phyloP scores from a whole-genome alignment of 2,329 filamentous ascomycete species.

The Aspergillus niger region DNA sequence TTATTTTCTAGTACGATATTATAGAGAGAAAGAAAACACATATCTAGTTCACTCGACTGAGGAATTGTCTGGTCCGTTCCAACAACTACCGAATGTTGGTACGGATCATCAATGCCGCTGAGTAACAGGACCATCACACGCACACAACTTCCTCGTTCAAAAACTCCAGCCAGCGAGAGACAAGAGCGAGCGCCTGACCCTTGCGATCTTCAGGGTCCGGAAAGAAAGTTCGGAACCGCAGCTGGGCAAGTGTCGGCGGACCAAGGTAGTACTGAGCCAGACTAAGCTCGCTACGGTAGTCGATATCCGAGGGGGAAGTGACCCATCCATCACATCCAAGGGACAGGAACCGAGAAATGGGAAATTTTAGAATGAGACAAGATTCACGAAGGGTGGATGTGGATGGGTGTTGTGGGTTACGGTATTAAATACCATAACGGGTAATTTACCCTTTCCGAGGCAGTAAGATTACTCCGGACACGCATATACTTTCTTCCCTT shows the following conservation, averaged over 20 bases:
- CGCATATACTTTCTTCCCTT: neutral
- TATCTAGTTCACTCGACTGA: too few relatives aligned
- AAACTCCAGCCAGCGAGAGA: neutral
- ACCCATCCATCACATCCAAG: neutral
- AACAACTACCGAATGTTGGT: too few relatives aligned
- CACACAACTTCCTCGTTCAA: too few relatives aligned
- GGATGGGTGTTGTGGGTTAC: neutral
- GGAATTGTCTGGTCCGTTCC: too few relatives aligned
- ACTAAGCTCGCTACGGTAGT: constrained; percentile 2
- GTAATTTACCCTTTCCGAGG: neutral
- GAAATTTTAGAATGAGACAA: too few relatives aligned
- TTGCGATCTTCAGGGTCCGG: constrained; percentile 10
- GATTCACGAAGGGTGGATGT: too few relatives aligned
- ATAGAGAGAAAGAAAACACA: too few relatives aligned
- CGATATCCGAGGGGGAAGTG: neutral
- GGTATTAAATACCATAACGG: neutral
- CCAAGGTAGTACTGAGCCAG: neutral
- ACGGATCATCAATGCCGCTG: too few relatives aligned
- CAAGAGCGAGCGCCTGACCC: neutral
- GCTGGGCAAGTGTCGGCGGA: neutral
- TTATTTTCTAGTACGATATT: too few relatives aligned
- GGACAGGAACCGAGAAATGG: neutral
- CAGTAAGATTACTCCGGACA: neutral
- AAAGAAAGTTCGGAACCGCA: constrained; percentile 9
- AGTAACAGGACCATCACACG: too few relatives aligned